A percentile compares a stretch with the other conserved stretches of the same genome.
Conservation (phyloP, 257 asterid species). For the Primulina huaijiensis region DNA sequence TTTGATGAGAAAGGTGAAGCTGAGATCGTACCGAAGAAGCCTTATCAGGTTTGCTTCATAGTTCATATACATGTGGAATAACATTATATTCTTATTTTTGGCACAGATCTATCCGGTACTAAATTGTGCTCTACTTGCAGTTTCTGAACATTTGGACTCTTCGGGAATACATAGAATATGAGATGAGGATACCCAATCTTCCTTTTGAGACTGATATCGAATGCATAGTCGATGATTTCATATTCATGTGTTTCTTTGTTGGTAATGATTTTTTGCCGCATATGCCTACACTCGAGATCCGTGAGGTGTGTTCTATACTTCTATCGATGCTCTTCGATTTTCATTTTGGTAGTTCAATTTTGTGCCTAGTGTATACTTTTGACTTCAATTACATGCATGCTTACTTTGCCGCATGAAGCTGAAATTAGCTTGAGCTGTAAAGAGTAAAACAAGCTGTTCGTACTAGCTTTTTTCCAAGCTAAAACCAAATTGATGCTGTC, state of each 20-base stretch:
- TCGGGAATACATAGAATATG: constrained; percentile 89
- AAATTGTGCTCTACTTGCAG: constrained; percentile 45
- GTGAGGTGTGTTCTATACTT: constrained; percentile 62
- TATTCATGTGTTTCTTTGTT: constrained; percentile 93
- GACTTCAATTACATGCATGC: constrained; percentile 14
- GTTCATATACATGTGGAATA: constrained; percentile 5
- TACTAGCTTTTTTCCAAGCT: background rate
- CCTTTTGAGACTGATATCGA: constrained; percentile 79
- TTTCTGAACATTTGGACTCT: constrained; percentile 91
- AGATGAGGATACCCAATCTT: constrained; percentile 87
- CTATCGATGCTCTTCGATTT: constrained; percentile 3
- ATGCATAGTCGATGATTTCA: constrained; percentile 84
- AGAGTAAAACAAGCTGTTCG: background rate
- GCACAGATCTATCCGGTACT: constrained; percentile 16
- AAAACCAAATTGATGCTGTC: background rate
- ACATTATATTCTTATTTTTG: constrained; percentile 11
- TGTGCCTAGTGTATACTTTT: background rate
- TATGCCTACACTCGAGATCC: constrained; percentile 99
- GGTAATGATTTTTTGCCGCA: constrained; percentile 98
- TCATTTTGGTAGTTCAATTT: constrained; percentile 19
- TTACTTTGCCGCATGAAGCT: background rate
- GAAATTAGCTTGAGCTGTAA: constrained; percentile 8
- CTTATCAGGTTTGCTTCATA: constrained; percentile 61
- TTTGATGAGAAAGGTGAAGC: constrained; percentile 91
- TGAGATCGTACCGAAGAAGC: constrained; percentile 75